phyloP scores from a whole-genome alignment of 139 green algal species.

The Zygnema circumcarinatum region DNA sequence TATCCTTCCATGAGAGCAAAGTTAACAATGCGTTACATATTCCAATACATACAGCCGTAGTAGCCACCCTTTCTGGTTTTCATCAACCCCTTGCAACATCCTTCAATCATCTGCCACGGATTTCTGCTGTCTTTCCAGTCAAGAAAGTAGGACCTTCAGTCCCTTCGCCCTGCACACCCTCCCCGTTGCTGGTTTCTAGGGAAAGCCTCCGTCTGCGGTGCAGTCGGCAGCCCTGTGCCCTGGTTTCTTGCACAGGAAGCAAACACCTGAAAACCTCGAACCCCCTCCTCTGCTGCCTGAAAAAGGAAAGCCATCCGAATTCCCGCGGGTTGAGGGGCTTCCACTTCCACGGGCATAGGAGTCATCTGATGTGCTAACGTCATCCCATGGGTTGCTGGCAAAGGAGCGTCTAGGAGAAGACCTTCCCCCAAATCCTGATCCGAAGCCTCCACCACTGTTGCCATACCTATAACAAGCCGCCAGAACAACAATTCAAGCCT shows the following conservation, averaged over 20 bases:
- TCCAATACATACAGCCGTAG: too few species aligned
- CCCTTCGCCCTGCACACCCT: too few species aligned
- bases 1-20: too few species aligned
- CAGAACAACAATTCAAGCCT: background rate
- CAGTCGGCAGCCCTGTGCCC: slow-evolving; percentile 38
- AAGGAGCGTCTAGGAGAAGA: slow-evolving; percentile 2
- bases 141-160: too few species aligned
- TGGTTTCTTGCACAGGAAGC: slow-evolving; percentile 39
- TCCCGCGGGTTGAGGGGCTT: background rate
- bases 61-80: too few species aligned
- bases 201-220: background rate
- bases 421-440: background rate
- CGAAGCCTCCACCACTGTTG: background rate
- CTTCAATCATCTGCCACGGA: too few species aligned
- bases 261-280: slow-evolving; percentile 31
- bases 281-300: background rate
- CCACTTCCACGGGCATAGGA: background rate
- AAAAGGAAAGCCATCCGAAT: background rate
- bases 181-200: too few species aligned
- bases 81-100: too few species aligned
- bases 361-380: background rate
- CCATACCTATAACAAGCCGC: background rate
- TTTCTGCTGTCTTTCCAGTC: too few species aligned
- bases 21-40: too few species aligned
- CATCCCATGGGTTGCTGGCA: slow-evolving; percentile 8